Evolutionary conservation across 2,329 filamentous ascomycete genomes (phyloP).

Genomic region (Fusarium drepaniforme): DNA sequence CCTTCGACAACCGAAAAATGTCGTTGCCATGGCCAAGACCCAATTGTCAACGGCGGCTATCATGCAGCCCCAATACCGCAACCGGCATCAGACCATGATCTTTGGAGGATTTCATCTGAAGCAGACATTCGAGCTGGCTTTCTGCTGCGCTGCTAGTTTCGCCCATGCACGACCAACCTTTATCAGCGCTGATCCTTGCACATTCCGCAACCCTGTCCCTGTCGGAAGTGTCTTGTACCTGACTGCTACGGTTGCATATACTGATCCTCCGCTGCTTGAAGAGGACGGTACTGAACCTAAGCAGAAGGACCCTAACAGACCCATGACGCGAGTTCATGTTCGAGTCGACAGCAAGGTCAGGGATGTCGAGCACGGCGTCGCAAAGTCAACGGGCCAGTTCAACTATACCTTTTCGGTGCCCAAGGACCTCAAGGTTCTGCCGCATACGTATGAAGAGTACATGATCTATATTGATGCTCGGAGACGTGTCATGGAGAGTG

Average conservation of each 20-base stretch:
- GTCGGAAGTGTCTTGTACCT: slow-evolving; percentile 47
- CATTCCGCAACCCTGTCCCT: slow-evolving; percentile 47
- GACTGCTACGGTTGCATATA: slow-evolving; percentile 46
- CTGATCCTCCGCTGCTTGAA: slow-evolving; percentile 45
- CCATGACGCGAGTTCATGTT: slow-evolving; percentile 45
- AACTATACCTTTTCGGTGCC: slow-evolving; percentile 48
- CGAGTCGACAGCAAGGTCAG: slow-evolving; percentile 48
- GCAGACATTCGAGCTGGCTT: slow-evolving; percentile 48
- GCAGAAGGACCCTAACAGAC: slow-evolving; percentile 35
- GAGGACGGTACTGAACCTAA: slow-evolving; percentile 44
- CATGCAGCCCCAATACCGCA: slow-evolving; percentile 48
- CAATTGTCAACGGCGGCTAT: slow-evolving; percentile 44
- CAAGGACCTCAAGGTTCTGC: slow-evolving; percentile 44
- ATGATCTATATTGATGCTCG: slow-evolving; percentile 48
- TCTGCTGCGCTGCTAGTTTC: slow-evolving; percentile 48
- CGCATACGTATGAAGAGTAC: slow-evolving; percentile 47
- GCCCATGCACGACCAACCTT: slow-evolving; percentile 47
- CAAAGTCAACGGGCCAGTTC: slow-evolving; percentile 47
- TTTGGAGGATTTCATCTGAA: slow-evolving; percentile 48
- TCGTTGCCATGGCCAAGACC: slow-evolving; percentile 45
- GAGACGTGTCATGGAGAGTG: slow-evolving; percentile 42
- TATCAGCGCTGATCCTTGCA: slow-evolving; percentile 47
- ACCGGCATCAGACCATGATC: slow-evolving; percentile 48
- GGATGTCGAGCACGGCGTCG: slow-evolving; percentile 47
- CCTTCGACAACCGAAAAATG: slow-evolving; percentile 42